These are phyloP conservation scores for Pogostemon cablin DNA, from an alignment of 257 asterid species.

Conservation along the genomic window DNA sequence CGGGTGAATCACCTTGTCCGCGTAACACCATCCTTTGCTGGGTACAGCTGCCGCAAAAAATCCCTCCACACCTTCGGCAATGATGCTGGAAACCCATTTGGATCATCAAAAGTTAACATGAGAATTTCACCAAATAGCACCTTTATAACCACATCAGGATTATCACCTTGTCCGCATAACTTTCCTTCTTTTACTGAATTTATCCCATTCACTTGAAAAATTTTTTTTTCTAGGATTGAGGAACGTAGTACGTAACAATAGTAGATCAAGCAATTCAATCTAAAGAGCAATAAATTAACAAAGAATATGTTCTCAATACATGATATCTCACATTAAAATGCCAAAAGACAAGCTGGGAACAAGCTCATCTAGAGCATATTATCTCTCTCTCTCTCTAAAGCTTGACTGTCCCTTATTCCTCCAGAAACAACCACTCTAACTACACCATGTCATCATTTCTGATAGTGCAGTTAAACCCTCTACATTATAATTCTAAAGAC, in stretches of 20 bases:
- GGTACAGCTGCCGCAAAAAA: constrained; percentile 84
- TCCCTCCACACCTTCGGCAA: constrained; percentile 98
- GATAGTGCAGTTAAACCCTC: neutral
- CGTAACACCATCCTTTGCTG: constrained; percentile 91
- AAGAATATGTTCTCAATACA: neutral
- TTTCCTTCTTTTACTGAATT: neutral
- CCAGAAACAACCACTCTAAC: neutral
- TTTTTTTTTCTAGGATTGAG: neutral
- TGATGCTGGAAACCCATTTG: constrained; percentile 75
- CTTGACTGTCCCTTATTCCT: neutral
- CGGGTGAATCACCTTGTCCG: constrained; percentile 98
- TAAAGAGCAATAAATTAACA: neutral
- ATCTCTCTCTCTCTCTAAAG: neutral
- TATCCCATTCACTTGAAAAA: neutral
- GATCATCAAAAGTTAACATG: constrained; percentile 32
- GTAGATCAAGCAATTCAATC: neutral
- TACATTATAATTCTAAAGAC: neutral
- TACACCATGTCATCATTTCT: neutral
- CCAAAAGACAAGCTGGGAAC: neutral
- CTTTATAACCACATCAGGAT: neutral
- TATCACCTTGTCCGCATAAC: neutral
- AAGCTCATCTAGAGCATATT: neutral
- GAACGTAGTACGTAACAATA: neutral
- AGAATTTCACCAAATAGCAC: neutral
- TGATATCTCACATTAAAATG: neutral